phyloP scores from a whole-genome alignment of 192 early-diverging fungal species.

The Mortierella hygrophila region DNA sequence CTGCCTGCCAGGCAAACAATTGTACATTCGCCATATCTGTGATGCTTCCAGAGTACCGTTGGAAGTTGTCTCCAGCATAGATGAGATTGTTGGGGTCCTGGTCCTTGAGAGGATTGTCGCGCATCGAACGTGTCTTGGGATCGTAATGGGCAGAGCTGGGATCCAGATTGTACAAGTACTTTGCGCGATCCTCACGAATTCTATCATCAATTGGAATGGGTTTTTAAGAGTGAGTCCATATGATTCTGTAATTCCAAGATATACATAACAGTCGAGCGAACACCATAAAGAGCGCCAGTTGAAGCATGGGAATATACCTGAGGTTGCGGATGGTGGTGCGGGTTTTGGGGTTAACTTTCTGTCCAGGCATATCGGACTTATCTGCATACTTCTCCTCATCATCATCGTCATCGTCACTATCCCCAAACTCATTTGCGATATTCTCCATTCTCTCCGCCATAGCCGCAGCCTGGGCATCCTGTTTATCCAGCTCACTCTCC shows the following conservation, averaged over 20 bases:
- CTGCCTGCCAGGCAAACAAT: constrained; percentile 95
- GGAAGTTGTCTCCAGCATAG: constrained; percentile 95
- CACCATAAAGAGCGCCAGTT: neutral
- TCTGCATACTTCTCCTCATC: constrained; percentile 95
- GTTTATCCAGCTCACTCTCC: constrained; percentile 80
- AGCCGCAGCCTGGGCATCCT: constrained; percentile 62
- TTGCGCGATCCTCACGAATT: constrained; percentile 99
- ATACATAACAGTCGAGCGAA: neutral
- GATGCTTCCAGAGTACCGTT: constrained; percentile 89
- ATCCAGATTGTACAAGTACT: constrained; percentile 97
- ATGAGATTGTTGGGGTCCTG: constrained; percentile 66
- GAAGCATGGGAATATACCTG: constrained; percentile 60
- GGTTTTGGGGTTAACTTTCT: constrained; percentile 89
- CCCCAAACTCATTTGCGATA: constrained; percentile 61
- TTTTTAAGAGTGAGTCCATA: neutral
- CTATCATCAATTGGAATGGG: constrained; percentile 23
- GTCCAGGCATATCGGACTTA: constrained; percentile 85
- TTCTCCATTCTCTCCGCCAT: constrained; percentile 67
- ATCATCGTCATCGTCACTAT: constrained; percentile 83
- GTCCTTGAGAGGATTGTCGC: constrained; percentile 91
- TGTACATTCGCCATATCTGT: constrained; percentile 86
- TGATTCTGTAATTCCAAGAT: neutral
- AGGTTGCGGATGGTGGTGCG: constrained; percentile 96
- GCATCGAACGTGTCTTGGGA: constrained; percentile 99
- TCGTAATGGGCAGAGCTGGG: constrained; percentile 97